Base-by-base conservation (phyloP, 2,329 filamentous ascomycete species). In the Corynespora cassiicola region DNA sequence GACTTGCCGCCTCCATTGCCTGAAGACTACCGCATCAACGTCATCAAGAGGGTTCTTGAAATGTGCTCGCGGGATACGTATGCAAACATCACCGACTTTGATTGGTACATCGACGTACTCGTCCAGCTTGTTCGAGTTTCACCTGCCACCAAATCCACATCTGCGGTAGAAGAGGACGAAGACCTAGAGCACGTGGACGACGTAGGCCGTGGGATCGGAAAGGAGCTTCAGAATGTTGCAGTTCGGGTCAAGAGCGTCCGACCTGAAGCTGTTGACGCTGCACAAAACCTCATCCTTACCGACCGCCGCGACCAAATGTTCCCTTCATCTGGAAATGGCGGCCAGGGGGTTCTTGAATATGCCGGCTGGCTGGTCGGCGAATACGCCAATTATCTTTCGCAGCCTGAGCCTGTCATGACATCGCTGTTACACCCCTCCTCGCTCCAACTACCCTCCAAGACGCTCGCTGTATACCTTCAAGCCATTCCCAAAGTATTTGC, bases 31-130 rank as follows among this genome's bases (percentile, higher is more conserved):
- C 85, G 85, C 34, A 75, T 85, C 23, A 88, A 88, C 55, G 89
- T 96, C 14, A 89, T 97, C 35, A 79, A 80, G 39, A 82, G 88
- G 42, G 90, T 97, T 44, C 67, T 97, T 8, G 83, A 85, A 45
- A 95, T 99, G 83, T 97, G 92, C 66, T 88, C 90, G 7, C 84
- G 85, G 50, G 87, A 91, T 50, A 96, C 90, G 45, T 99, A 97
- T 65, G 80, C 81, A 24, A 89, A 90, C 59, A 77, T 99, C 31
- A 74, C 79, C 35, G 92, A 99, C 63, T 99, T 99, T 65, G 92
- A 96, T 53, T 99, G 94, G 94, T 97, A 97, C 66, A 87, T 97
- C 51, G 88, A 94, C 52, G 82, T 96, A 18, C 74, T 99, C 19
- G 86, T 89, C 5, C 90, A 96, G 62, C 79, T 99, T 10, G 83